A percentile compares a stretch with the other conserved stretches of the same genome.
These are phyloP conservation scores for Raphanus sativus DNA, from an alignment of 345 rosid genomes.

Conservation along the genomic window DNA sequence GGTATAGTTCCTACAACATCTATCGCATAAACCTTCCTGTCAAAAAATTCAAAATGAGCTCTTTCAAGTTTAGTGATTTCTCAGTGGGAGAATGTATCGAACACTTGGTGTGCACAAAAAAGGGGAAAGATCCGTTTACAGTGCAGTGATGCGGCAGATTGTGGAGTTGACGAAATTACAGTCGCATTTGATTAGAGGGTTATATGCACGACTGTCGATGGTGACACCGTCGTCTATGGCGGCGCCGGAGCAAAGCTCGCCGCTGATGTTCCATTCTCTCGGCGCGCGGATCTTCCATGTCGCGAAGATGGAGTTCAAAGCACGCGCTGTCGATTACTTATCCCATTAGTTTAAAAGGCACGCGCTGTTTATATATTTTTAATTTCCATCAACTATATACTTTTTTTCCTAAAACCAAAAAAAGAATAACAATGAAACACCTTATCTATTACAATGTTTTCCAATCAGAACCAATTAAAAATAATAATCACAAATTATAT, in stretches of 20 bases:
- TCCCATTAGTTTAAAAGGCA: neutral
- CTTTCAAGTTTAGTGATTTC: neutral
- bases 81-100: neutral
- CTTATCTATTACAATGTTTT: too few relatives aligned
- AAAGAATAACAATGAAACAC: too few relatives aligned
- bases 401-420: neutral
- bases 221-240: conserved; percentile 32
- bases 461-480: too few relatives aligned
- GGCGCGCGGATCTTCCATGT: conserved; percentile 20
- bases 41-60: neutral
- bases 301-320: conserved; percentile 31
- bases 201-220: conserved; percentile 1
- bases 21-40: conserved; percentile 39
- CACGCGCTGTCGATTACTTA: conserved; percentile 16
- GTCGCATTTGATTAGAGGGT: conserved; percentile 56
- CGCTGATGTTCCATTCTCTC: conserved; percentile 50
- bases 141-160: conserved; percentile 34
- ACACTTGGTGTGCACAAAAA: conserved; percentile 17
- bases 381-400: too few relatives aligned
- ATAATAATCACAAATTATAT: too few relatives aligned
- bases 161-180: conserved; percentile 41
- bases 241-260: conserved; percentile 56
- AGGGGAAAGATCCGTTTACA: conserved; percentile 7
- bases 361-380: too few relatives aligned
- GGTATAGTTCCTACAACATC: conserved; percentile 36